Evolutionary conservation across 192 early-diverging fungal genomes (phyloP), one percentile per base, ranked within the genome.

Genomic region (Phlyctochytrium arcticum): DNA sequence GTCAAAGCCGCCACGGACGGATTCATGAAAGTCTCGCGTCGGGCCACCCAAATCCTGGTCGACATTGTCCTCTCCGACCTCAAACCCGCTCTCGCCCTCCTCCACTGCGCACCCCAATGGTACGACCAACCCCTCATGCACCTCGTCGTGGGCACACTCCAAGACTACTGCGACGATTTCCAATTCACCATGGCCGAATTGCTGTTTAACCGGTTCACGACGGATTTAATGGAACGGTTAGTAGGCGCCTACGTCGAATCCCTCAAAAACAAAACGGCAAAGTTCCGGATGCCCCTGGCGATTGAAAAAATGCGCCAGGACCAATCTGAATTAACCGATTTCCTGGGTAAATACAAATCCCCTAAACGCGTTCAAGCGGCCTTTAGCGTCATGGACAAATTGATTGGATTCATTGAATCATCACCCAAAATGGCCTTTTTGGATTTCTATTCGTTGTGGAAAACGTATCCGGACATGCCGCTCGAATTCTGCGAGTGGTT

Each of bases 151-250:
- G 93, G 87, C 57, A 98, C 95, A 19, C 74, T 98, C n/a, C 89
- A 91, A 66, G 97, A 99, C 73, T 98, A 99, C 77, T 88, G 83
- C 62, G 77, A 84, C 31, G 95, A 99, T 67, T 95, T 93, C 63
- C 82, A 84, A 58, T 79, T 79, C 56, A 88, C 92, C 64, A 75
- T 99, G 79, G 84, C 94, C 67, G 88, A 91, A 57, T 93, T 92
- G 68, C 75, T 99, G 63, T 93, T 92, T 78, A 82, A 79, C 59
- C 93, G 90, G 57, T 77, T 96, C 53, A 84, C 90, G 65, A 86
- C 90, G 33, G 92, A 93, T 64, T 84, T 94, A 60, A 68, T 96
- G 69, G 92, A 96, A 36, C 77, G 90, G 1, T 88, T 96, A 62
- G 71, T 95, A 39, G 79, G 94, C 34, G 73, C 84, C 8, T 95